A percentile compares a stretch with the other conserved stretches of the same genome.
Evolutionary conservation across 306 rosid species (phyloP).

Genomic region (Arachis hypogaea): DNA sequence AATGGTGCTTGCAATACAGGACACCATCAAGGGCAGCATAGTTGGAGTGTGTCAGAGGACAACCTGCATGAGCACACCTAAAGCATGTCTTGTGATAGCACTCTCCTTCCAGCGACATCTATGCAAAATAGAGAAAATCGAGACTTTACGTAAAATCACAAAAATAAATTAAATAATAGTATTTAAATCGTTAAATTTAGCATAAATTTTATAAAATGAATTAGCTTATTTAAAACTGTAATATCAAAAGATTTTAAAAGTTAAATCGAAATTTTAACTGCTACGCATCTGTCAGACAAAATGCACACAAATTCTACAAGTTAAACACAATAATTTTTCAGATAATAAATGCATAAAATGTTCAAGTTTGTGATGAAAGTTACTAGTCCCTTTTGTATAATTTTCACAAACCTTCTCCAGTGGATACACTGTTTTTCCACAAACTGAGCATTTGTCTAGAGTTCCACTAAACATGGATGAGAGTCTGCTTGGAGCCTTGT

Average conservation of each 20-base stretch:
- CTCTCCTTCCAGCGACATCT: slow-evolving; percentile 89
- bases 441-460: slow-evolving; percentile 84
- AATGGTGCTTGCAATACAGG: slow-evolving; percentile 92
- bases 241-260: too few relatives aligned
- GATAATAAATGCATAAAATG: neutral
- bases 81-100: slow-evolving; percentile 87
- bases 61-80: slow-evolving; percentile 97
- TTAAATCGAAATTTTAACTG: too few relatives aligned
- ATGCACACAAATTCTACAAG: too few relatives aligned
- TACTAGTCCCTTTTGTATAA: neutral
- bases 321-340: too few relatives aligned
- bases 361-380: neutral
- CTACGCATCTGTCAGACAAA: too few relatives aligned
- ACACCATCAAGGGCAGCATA: slow-evolving; percentile 91
- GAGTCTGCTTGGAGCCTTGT: slow-evolving; percentile 71
- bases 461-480: slow-evolving; percentile 91
- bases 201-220: too few relatives aligned
- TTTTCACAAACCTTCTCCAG: slow-evolving; percentile 75
- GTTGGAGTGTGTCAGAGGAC: slow-evolving; percentile 85
- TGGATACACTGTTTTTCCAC: slow-evolving; percentile 94
- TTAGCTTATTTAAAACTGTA: too few relatives aligned
- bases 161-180: too few relatives aligned
- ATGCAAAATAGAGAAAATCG: neutral
- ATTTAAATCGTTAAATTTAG: too few relatives aligned
- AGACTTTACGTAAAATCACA: too few relatives aligned